phyloP scores from a whole-genome alignment of 2,329 filamentous ascomycete genomes.

The Exophiala dermatitidis region DNA sequence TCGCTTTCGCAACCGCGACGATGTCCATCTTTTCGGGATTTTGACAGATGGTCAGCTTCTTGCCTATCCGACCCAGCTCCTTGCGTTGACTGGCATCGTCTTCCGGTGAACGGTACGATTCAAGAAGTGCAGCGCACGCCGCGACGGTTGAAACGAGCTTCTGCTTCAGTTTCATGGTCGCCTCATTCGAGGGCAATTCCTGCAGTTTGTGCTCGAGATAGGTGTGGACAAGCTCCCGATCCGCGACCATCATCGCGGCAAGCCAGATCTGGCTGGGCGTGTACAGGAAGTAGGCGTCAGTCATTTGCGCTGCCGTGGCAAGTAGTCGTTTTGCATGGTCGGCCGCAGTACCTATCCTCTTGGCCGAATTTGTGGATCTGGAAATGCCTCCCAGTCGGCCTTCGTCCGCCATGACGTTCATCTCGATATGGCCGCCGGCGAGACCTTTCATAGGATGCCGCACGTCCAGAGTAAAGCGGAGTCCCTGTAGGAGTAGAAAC shows the following conservation, averaged over 20 bases:
- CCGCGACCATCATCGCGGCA: constrained; percentile 67
- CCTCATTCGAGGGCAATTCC: constrained; percentile 6
- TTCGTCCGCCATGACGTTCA: constrained; percentile 56
- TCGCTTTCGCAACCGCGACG: constrained; percentile 30
- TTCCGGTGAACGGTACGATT: constrained; percentile 35
- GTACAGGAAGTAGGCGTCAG: constrained; percentile 95
- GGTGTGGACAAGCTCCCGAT: constrained; percentile 44
- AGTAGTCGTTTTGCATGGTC: constrained; percentile 64
- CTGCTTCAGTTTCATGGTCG: constrained; percentile 7
- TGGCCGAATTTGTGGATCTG: constrained; percentile 17
- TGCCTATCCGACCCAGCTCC: constrained; percentile 41
- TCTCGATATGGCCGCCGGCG: constrained; percentile 78
- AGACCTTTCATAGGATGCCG: constrained; percentile 82
- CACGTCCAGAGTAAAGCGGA: constrained; percentile 90
- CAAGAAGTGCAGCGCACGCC: constrained; percentile 36
- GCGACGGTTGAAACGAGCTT: constrained; percentile 33
- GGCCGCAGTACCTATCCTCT: constrained; percentile 58
- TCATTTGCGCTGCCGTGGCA: constrained; percentile 73
- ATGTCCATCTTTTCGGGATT: constrained; percentile 43
- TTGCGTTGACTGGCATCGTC: constrained; percentile 37
- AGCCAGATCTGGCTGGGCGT: constrained; percentile 92
- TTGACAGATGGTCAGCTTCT: constrained; percentile 44
- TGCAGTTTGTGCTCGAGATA: constrained; percentile 42
- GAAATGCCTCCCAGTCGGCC: constrained; percentile 32
- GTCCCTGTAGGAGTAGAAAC: constrained; percentile 83